Conservation (phyloP, 2,329 filamentous ascomycete genomes). For the Apiospora phragmitis region DNA sequence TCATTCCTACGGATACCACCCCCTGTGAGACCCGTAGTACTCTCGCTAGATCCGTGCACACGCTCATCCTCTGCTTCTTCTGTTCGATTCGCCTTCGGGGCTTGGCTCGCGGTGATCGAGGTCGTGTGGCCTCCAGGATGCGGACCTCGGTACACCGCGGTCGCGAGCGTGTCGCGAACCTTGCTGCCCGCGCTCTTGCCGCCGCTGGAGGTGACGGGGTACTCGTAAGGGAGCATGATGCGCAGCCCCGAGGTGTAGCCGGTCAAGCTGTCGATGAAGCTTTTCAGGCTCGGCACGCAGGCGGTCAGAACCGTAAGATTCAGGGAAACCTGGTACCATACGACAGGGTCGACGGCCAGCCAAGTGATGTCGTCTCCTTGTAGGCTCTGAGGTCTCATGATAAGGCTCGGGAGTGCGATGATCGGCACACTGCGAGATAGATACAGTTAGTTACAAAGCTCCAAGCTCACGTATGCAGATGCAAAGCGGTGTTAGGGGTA, state of each 20-base stretch:
- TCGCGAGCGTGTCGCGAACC: background rate
- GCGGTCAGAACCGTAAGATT: slow-evolving; percentile 20
- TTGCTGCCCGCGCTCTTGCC: background rate
- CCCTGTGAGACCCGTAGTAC: background rate
- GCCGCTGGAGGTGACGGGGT: background rate
- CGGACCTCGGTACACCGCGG: background rate
- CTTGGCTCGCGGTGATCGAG: background rate
- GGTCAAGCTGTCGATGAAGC: slow-evolving; percentile 15
- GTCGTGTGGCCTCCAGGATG: background rate
- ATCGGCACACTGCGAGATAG: background rate
- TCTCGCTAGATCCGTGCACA: background rate
- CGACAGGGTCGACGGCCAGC: slow-evolving; percentile 3
- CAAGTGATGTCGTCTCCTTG: slow-evolving; percentile 15
- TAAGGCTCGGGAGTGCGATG: background rate
- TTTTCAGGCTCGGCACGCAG: slow-evolving; percentile 20
- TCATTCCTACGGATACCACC: background rate
- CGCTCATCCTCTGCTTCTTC: background rate
- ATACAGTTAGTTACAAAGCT: background rate
- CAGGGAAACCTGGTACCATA: slow-evolving; percentile 15
- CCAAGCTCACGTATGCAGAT: too few relatives aligned
- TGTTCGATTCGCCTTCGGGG: background rate
- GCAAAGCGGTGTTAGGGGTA: too few relatives aligned
- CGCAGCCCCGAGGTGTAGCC: background rate
- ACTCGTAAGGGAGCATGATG: background rate
- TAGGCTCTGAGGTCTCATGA: background rate